A percentile compares a stretch with the other conserved stretches of the same genome.
Conservation (phyloP, 768 basidiomycete genomes). For the Kwoniella newhampshirensis region DNA sequence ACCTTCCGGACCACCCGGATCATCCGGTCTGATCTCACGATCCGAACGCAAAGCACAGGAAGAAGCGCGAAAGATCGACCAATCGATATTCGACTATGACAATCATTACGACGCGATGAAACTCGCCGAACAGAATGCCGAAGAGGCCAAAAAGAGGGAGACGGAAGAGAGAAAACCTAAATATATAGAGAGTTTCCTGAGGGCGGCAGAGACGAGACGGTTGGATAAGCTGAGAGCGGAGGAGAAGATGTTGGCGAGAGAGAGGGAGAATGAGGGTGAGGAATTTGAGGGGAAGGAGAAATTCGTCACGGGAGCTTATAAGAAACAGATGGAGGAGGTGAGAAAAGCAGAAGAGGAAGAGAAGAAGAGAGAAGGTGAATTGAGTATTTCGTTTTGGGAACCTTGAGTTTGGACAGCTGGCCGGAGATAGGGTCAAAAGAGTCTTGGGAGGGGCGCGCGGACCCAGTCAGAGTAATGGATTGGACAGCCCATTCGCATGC, state of each 20-base stretch:
- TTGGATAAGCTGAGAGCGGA: conserved; percentile 89
- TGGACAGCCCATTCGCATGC: too few relatives aligned
- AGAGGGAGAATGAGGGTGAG: conserved; percentile 89
- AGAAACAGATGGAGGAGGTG: conserved; percentile 91
- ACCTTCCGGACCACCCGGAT: conserved; percentile 8
- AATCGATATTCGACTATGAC: conserved; percentile 89
- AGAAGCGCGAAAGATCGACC: conserved; percentile 73
- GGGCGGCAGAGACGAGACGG: conserved; percentile 79
- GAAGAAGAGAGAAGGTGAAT: conserved; percentile 73
- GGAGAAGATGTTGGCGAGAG: conserved; percentile 94
- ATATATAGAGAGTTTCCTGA: conserved; percentile 78
- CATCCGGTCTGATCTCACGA: conserved; percentile 28
- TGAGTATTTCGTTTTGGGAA: too few relatives aligned
- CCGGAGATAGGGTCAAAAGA: too few relatives aligned
- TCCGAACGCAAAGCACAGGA: conserved; percentile 59
- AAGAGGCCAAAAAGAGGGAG: conserved; percentile 74
- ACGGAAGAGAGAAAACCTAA: conserved; percentile 85
- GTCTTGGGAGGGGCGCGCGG: too few relatives aligned
- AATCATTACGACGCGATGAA: conserved; percentile 97
- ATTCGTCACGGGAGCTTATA: conserved; percentile 98
- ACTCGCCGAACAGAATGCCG: conserved; percentile 71
- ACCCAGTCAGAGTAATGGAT: too few relatives aligned
- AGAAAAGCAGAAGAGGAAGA: conserved; percentile 91
- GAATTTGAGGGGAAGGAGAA: conserved; percentile 90
- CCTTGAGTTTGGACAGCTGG: too few relatives aligned